Evolutionary conservation across 257 asterid genomes (phyloP).

Genomic region (Nicotiana paniculata): DNA sequence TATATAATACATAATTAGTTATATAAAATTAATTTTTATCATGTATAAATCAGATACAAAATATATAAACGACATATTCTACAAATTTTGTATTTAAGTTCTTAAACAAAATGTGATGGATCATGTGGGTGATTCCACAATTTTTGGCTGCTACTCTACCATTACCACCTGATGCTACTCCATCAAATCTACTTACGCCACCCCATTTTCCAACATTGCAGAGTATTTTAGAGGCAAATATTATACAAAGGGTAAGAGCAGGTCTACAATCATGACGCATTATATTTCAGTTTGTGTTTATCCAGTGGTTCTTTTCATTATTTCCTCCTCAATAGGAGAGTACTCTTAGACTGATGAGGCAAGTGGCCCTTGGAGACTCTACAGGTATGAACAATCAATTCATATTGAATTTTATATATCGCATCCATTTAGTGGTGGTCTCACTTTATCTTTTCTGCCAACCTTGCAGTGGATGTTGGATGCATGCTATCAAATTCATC

Average conservation of each 20-base stretch:
- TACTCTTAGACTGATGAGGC: conserved; percentile 64
- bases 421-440: background rate
- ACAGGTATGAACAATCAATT: conserved; percentile 41
- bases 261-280: background rate
- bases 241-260: conserved; percentile 69
- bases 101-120: conserved; percentile 11
- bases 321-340: conserved; percentile 40
- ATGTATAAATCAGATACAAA: too few species aligned
- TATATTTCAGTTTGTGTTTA: background rate
- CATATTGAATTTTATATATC: conserved; percentile 2
- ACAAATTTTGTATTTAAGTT: background rate
- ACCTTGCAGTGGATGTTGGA: conserved; percentile 43
- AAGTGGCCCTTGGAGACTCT: conserved; percentile 44
- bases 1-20: too few species aligned
- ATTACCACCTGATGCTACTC: conserved; percentile 38
- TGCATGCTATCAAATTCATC: conserved; percentile 18
- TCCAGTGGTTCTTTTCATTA: background rate
- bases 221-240: conserved; percentile 57
- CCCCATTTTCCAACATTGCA: conserved; percentile 53
- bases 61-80: too few species aligned
- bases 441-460: conserved; percentile 12
- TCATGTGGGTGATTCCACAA: conserved; percentile 52
- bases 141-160: conserved; percentile 31
- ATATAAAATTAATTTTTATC: too few species aligned
- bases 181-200: conserved; percentile 35